phyloP scores from a whole-genome alignment of 805 yeast genomes.

The Candida patagonica region DNA sequence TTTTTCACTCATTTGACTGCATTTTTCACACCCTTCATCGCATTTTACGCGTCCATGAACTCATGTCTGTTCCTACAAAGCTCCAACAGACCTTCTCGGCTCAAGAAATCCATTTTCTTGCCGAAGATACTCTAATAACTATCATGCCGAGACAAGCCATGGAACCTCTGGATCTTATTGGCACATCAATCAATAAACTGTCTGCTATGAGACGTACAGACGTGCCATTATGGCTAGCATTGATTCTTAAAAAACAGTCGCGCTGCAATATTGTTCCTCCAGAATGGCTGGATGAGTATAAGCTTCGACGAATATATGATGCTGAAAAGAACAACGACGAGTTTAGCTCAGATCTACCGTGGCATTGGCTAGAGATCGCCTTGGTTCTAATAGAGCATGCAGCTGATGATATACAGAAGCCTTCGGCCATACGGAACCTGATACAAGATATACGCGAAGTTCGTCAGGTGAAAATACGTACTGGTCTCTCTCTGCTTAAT shows the following conservation, averaged over 20 bases:
- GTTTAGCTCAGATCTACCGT: slow-evolving; percentile 60
- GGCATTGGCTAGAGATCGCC: slow-evolving; percentile 81
- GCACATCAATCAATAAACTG: slow-evolving; percentile 41
- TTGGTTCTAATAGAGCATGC: slow-evolving; percentile 62
- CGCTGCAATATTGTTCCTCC: slow-evolving; percentile 85
- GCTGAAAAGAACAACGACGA: slow-evolving; percentile 53
- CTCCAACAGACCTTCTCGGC: slow-evolving; percentile 55
- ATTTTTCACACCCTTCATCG: too few species aligned
- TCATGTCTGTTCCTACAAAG: slow-evolving; percentile 58
- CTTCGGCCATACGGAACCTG: slow-evolving; percentile 58
- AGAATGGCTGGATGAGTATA: slow-evolving; percentile 58
- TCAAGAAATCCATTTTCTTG: slow-evolving; percentile 70
- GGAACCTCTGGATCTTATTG: slow-evolving; percentile 55
- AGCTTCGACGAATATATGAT: slow-evolving; percentile 49
- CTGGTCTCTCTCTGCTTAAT: slow-evolving; percentile 70
- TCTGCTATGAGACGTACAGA: slow-evolving; percentile 58
- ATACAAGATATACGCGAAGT: slow-evolving; percentile 82
- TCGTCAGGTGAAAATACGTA: slow-evolving; percentile 68
- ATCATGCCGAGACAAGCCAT: slow-evolving; percentile 73
- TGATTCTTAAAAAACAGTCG: slow-evolving; percentile 71
- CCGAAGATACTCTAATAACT: slow-evolving; percentile 66
- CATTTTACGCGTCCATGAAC: too few species aligned
- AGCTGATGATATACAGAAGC: slow-evolving; percentile 67
- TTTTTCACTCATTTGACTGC: too few species aligned
- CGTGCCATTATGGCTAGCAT: slow-evolving; percentile 84